A percentile compares a stretch with the other conserved stretches of the same genome.
These are phyloP conservation scores for Tuber microsphaerosporum DNA, from an alignment of 495 filamentous ascomycete genomes.

Conservation along the genomic window DNA sequence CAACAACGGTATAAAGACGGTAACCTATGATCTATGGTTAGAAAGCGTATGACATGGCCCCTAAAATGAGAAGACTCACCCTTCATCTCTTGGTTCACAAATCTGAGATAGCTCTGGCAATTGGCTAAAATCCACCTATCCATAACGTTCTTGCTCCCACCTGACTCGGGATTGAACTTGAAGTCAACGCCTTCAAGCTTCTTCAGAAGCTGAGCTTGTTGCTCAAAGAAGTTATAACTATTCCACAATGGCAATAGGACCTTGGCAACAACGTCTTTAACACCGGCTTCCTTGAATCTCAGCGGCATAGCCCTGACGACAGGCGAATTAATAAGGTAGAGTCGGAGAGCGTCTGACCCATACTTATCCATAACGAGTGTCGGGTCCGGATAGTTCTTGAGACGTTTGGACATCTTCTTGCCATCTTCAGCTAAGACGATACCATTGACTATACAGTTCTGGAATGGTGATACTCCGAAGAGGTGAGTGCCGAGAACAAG, in stretches of 20 bases:
- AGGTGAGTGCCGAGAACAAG: conserved; percentile 85
- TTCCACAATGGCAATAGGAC: conserved; percentile 95
- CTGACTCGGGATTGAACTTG: conserved; percentile 69
- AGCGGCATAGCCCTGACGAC: conserved; percentile 90
- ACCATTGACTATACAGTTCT: conserved; percentile 95
- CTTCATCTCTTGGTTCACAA: conserved; percentile 92
- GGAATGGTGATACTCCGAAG: conserved; percentile 81
- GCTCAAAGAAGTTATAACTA: conserved; percentile 94
- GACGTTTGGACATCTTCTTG: conserved; percentile 98
- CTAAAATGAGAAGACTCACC: conserved; percentile 45
- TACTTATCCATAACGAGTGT: conserved; percentile 75
- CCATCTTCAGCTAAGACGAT: conserved; percentile 93
- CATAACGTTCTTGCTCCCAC: conserved; percentile 84
- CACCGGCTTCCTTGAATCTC: conserved; percentile 83
- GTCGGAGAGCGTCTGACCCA: conserved; percentile 84
- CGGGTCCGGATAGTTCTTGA: conserved; percentile 97
- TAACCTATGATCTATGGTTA: conserved; percentile 49
- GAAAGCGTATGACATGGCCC: not conserved
- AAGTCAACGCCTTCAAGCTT: conserved; percentile 77
- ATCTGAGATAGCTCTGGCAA: conserved; percentile 85
- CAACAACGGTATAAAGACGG: conserved; percentile 90
- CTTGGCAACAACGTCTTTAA: conserved; percentile 92
- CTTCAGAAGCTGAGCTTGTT: conserved; percentile 86
- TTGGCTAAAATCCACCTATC: conserved; percentile 92
- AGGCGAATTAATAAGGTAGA: conserved; percentile 96